Conservation (phyloP, 2,329 filamentous ascomycete genomes). For the Cladosporium sp. region DNA sequence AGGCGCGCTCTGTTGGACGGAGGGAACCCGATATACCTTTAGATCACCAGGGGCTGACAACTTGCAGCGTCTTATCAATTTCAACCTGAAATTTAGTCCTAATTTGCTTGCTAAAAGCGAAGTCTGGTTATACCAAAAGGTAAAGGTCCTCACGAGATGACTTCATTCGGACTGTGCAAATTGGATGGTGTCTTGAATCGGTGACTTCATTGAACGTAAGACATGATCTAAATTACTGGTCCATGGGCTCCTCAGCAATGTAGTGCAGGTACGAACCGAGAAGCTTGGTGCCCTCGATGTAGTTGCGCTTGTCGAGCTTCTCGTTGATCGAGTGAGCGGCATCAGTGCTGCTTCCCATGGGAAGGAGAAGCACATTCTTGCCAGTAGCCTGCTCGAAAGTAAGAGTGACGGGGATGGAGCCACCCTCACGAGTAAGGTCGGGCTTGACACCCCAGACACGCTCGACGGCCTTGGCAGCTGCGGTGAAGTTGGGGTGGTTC, state of each 20-base stretch:
- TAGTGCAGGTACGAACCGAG: conserved; percentile 94
- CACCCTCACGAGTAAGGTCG: conserved; percentile 93
- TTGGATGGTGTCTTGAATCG: not conserved
- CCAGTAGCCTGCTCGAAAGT: conserved; percentile 96
- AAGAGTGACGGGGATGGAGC: conserved; percentile 92
- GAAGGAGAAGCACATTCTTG: conserved; percentile 92
- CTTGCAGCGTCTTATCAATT: too few relatives aligned
- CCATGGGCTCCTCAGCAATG: conserved; percentile 75
- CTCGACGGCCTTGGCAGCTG: conserved; percentile 91
- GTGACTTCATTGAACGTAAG: conserved; percentile 5
- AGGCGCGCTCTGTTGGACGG: too few relatives aligned
- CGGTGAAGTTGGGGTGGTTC: conserved; percentile 98
- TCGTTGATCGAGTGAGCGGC: conserved; percentile 97
- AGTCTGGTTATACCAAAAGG: too few relatives aligned
- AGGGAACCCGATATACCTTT: too few relatives aligned
- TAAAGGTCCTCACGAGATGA: not conserved
- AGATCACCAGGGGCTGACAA: too few relatives aligned
- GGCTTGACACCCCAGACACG: conserved; percentile 89
- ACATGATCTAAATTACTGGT: not conserved
- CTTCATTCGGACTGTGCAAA: not conserved
- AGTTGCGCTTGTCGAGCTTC: conserved; percentile 94
- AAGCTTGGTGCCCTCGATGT: conserved; percentile 96
- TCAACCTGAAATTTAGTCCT: too few relatives aligned
- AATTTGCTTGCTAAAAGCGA: too few relatives aligned
- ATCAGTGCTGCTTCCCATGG: conserved; percentile 96